Conservation (phyloP, 129 eudicot species). For the Helichrysum umbraculigerum region DNA sequence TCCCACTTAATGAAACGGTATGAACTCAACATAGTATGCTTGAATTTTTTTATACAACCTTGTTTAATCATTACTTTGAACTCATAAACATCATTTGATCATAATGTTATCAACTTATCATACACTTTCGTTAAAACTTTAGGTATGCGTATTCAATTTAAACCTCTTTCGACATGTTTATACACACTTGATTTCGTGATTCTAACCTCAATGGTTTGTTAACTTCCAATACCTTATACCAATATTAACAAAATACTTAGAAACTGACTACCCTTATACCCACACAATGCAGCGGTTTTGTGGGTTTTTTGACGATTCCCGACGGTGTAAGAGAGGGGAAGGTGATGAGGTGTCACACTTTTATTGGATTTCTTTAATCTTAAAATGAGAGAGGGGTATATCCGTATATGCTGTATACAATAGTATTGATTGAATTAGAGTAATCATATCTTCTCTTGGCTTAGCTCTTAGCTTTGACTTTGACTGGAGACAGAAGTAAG, state of each 20-base stretch:
- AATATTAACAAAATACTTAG: background rate
- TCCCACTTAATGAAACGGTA: background rate
- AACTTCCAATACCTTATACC: background rate
- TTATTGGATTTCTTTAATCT: too few relatives aligned
- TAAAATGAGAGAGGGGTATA: too few relatives aligned
- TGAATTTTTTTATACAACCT: slow-evolving; percentile 4
- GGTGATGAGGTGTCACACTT: too few relatives aligned
- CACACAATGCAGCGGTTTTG: too few relatives aligned
- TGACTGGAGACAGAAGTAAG: background rate
- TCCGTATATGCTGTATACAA: too few relatives aligned
- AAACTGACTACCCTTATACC: background rate
- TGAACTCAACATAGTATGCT: background rate
- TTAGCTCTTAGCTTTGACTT: slow-evolving; percentile 2
- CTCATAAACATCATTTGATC: slow-evolving; percentile 1
- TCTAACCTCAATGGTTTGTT: background rate
- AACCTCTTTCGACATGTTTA: background rate
- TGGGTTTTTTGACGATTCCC: too few relatives aligned
- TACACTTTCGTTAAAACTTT: background rate
- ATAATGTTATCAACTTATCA: background rate
- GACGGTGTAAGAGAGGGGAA: too few relatives aligned
- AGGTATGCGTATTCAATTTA: background rate
- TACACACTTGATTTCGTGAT: background rate
- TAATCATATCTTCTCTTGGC: slow-evolving; percentile 2
- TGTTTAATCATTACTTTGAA: background rate
- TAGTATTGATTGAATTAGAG: background rate